phyloP scores from a whole-genome alignment of 805 yeast genomes.

The Debaryomyces tyrocola region DNA sequence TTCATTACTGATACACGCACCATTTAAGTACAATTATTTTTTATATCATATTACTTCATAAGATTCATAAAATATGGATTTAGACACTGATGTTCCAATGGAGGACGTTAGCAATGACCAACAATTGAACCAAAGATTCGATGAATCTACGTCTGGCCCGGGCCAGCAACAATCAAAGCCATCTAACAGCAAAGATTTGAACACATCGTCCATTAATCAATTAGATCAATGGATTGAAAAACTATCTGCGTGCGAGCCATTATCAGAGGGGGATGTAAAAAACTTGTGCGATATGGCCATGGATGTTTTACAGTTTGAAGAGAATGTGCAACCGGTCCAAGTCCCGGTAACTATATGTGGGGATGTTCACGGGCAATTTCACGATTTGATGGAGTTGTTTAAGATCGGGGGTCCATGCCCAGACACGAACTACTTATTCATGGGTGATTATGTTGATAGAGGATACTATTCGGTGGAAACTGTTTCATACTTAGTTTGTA shows the following conservation, averaged over 20 bases:
- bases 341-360: constrained; percentile 98
- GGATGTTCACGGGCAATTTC: constrained; percentile 95
- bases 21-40: too few relatives aligned
- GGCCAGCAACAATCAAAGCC: constrained; percentile 21
- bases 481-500: constrained; percentile 80
- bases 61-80: constrained; percentile 50
- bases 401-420: constrained; percentile 75
- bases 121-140: constrained; percentile 26
- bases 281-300: constrained; percentile 85
- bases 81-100: constrained; percentile 82
- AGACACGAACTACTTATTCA: constrained; percentile 47
- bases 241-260: constrained; percentile 74
- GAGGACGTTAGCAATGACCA: constrained; percentile 66
- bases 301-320: constrained; percentile 87
- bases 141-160: constrained; percentile 3
- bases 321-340: constrained; percentile 91
- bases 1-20: too few relatives aligned
- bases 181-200: constrained; percentile 33
- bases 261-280: constrained; percentile 77
- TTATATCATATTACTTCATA: background rate
- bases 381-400: constrained; percentile 88
- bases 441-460: constrained; percentile 82
- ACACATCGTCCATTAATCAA: constrained; percentile 55
- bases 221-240: constrained; percentile 87
- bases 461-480: constrained; percentile 92